Evolutionary conservation across 169 alveolate species (phyloP).

Genomic region (Plasmodium billcollinsi): DNA sequence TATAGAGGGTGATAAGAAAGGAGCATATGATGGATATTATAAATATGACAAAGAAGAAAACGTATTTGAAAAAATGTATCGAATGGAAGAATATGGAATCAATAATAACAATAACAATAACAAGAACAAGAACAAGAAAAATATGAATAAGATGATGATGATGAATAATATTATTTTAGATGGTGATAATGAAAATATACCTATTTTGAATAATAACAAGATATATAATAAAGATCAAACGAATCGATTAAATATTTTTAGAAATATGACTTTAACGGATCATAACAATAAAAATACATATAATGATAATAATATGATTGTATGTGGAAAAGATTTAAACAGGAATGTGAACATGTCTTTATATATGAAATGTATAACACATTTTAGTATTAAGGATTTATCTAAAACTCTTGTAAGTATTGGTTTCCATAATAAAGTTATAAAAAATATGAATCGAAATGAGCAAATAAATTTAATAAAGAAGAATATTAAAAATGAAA

Average conservation of each 20-base stretch:
- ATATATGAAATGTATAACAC: not conserved
- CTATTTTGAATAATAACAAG: no score
- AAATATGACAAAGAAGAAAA: conserved; percentile 11
- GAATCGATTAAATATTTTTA: not conserved
- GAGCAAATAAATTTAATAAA: conserved; percentile 46
- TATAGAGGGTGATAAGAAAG: not conserved
- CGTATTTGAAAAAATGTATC: no score
- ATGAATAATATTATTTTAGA: no score
- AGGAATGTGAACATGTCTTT: not conserved
- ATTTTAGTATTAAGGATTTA: conserved; percentile 25
- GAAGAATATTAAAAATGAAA: conserved; percentile 8
- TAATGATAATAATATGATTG: not conserved
- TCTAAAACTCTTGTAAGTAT: conserved; percentile 12
- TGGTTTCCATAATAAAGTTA: conserved; percentile 7
- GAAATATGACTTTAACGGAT: not conserved
- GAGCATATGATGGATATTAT: not conserved
- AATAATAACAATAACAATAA: not conserved
- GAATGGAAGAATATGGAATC: not conserved
- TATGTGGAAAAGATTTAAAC: not conserved
- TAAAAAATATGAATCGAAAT: conserved; percentile 36
- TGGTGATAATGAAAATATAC: no score
- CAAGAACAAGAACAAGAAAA: not conserved
- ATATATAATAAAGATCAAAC: no score
- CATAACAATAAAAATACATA: not conserved
- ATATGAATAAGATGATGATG: not conserved